Base-by-base conservation (phyloP, 495 filamentous ascomycete species). In the Aspergillus nidulans region DNA sequence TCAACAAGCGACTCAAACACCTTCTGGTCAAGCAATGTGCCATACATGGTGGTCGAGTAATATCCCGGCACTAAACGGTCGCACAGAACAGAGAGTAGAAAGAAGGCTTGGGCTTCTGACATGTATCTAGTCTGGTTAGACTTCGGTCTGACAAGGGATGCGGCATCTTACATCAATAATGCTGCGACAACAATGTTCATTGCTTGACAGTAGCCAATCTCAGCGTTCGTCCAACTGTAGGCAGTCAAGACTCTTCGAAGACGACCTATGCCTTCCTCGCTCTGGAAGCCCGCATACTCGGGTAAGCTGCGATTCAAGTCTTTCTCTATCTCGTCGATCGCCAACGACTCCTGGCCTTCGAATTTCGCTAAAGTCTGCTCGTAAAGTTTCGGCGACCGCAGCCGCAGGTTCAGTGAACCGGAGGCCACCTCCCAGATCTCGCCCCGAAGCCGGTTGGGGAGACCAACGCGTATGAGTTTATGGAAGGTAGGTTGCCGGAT, bases 141-240 rank as follows among this genome's bases (percentile, higher is more conserved):
- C 20, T 34, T 15, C 10, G 19, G 32, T 30, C 20, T 43, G 7
- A 16, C 18, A 9, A 42, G 30, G n/a, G 41, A 38, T 9, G 16
- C 21, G 21, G 32, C 10, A n/a, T 65, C 79, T 41, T 75, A 89
- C 76, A 98, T 98, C 34, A 98, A 78, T 49, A 98, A 69, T 8
- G 94, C 94, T 16, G 94, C 94, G 6, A 96, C 92, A 16, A 98
- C 94, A 57, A 98, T 98, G 66, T 98, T 98, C 94, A 98, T 98
- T 20, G 94, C 94, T 69, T 98, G 94, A 67, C 94, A 98, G 68
- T 98, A 98, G 23, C 94, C 94, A 36, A 98, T 91, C 56, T 95
- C 89, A 43, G 89, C 82, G 63, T 98, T 91, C 20, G 82, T 88
- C 94, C 94, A 98, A 69, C 90, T 96, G 70, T 98, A 98, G 12